Evolutionary conservation across 192 early-diverging fungal species (phyloP), one percentile per base, ranked within the genome.

Genomic region (Coemansia sp.): DNA sequence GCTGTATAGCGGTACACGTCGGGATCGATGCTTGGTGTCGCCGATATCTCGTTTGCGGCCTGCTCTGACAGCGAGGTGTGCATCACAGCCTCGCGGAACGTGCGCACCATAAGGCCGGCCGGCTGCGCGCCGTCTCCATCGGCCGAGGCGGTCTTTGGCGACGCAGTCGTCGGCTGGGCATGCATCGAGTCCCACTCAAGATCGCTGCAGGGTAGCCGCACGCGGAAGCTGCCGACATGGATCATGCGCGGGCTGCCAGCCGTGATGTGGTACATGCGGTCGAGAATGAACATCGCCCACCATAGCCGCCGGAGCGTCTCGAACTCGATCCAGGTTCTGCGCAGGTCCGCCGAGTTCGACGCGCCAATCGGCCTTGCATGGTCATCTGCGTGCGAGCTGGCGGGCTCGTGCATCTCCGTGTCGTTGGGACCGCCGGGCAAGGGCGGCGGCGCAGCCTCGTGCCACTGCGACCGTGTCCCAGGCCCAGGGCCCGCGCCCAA

Each of bases 201-300:
- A 29, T 80, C 77, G 63, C 61, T 74, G 52, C 77, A 74, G 6
- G 77, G 77, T 39, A 80, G 62, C 14, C 72, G 68, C 14, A 80
- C 77, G 3, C 72, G 58, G 22, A 80, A 80, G 24, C 62, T 58
- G 2, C 64, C 61, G 24, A 62, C 61, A 16, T 60, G 62, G 18
- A 80, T 32, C 61, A 71, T 65, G 23, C 77, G 77, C 14, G 68
- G 72, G 30, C 58, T 51, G 11, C 72, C 77, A 32, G 72, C 69
- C 19, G 61, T 55, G 19, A 65, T 6, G 22, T 58, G 56, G 35
- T 57, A 65, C 58, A 65, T 64, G 46, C 72, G 71, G 42, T 80
- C 77, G n/a, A 74, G 32, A n/a, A 71, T 61, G 55, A 61, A 80
- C 77, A 71, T 63, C 9, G 72, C 57, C 77, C 77, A 80, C 77